Evolutionary conservation across 2,329 filamentous ascomycete genomes (phyloP).

Genomic region (Xylariaceae sp.): DNA sequence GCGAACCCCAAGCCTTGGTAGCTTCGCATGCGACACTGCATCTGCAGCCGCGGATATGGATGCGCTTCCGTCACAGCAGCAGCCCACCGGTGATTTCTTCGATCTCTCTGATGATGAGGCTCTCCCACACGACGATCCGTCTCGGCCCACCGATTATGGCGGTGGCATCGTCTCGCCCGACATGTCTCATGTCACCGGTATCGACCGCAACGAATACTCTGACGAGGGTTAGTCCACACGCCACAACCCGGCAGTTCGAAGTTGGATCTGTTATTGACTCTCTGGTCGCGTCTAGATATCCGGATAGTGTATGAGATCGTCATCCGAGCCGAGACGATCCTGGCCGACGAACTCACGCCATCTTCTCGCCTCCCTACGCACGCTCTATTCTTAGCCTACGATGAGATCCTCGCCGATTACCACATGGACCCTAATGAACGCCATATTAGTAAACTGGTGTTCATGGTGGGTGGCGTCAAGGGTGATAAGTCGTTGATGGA

Average conservation of each 20-base stretch:
- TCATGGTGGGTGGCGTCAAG: slow-evolving; percentile 66
- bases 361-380: slow-evolving; percentile 64
- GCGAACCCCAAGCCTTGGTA: slow-evolving; percentile 9
- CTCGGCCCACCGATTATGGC: slow-evolving; percentile 14
- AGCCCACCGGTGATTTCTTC: slow-evolving; percentile 19
- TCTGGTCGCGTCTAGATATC: slow-evolving; percentile 51
- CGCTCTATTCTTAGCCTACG: slow-evolving; percentile 77
- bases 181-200: slow-evolving; percentile 7
- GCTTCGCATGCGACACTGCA: slow-evolving; percentile 17
- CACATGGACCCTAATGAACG: slow-evolving; percentile 69
- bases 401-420: slow-evolving; percentile 65
- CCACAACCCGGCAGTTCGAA: neutral
- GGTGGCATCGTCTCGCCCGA: slow-evolving; percentile 10
- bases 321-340: slow-evolving; percentile 60
- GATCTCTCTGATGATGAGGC: slow-evolving; percentile 24
- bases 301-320: slow-evolving; percentile 73
- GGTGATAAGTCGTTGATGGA: slow-evolving; percentile 55
- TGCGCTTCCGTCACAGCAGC: slow-evolving; percentile 7
- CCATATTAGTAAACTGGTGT: slow-evolving; percentile 70
- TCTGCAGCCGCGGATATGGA: slow-evolving; percentile 13
- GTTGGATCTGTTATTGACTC: slow-evolving; percentile 9
- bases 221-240: slow-evolving; percentile 22
- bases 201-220: slow-evolving; percentile 26
- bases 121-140: slow-evolving; percentile 4
- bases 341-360: slow-evolving; percentile 49